Percentiles rank a stretch among this genome's conserved stretches.
phyloP scores from a whole-genome alignment of 768 basidiomycete species.

The Auriscalpium vulgare region DNA sequence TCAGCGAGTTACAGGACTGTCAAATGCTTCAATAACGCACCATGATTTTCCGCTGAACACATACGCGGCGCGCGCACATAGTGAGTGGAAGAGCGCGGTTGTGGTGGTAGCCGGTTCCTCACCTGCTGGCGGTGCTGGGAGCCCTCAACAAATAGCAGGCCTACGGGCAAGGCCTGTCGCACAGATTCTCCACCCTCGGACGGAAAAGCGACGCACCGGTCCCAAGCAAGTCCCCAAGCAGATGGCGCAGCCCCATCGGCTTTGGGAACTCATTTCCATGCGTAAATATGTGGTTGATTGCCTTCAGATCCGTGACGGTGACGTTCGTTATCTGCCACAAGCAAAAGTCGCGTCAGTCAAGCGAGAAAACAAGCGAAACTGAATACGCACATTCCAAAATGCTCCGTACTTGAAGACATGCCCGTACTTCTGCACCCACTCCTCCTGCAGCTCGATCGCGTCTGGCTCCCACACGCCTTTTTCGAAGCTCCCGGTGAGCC shows the following conservation, averaged over 20 bases:
- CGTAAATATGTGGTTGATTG: conserved; percentile 5
- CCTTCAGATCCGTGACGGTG: conserved; percentile 1
- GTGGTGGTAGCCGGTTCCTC: too few relatives aligned
- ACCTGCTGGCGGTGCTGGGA: neutral
- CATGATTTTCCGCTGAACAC: too few relatives aligned
- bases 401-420: neutral
- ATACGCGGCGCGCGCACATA: too few relatives aligned
- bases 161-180: neutral
- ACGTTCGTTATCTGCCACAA: neutral
- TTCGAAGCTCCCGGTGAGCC: neutral
- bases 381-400: neutral
- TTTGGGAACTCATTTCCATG: conserved; percentile 9
- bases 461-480: neutral
- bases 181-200: too few relatives aligned
- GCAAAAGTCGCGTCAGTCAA: too few relatives aligned
- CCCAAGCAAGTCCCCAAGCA: neutral
- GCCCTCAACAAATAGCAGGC: neutral
- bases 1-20: too few relatives aligned
- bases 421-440: neutral
- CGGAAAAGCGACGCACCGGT: neutral
- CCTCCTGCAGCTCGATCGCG: neutral
- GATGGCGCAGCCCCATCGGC: neutral
- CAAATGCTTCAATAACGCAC: too few relatives aligned
- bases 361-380: too few relatives aligned
- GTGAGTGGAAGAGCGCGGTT: too few relatives aligned